A percentile compares a stretch with the other conserved stretches of the same genome.
phyloP scores from a whole-genome alignment of 345 rosid genomes.

The Anastatica hierochuntica region DNA sequence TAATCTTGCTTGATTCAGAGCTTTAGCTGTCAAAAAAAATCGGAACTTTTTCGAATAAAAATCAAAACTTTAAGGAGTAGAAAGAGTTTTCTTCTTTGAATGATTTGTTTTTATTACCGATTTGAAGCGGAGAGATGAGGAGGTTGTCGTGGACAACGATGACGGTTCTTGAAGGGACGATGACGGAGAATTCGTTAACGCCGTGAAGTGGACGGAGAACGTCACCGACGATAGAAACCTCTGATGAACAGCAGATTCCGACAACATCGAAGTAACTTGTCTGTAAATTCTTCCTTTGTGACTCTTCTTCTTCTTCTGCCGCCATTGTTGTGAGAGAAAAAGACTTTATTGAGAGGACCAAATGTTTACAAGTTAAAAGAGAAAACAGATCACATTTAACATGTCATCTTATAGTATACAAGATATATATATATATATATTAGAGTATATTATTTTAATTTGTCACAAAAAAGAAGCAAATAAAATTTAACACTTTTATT shows the following conservation, averaged over 20 bases:
- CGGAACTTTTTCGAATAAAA: too few species aligned
- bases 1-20: constrained; percentile 63
- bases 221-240: constrained; percentile 56
- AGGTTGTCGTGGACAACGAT: constrained; percentile 65
- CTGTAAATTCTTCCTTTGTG: constrained; percentile 35
- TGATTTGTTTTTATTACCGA: constrained; percentile 43
- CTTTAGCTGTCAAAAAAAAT: constrained; percentile 41
- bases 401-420: too few species aligned
- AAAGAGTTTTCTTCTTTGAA: neutral
- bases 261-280: constrained; percentile 79
- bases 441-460: too few species aligned
- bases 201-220: constrained; percentile 54
- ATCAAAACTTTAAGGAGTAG: too few species aligned
- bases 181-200: constrained; percentile 50
- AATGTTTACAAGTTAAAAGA: too few species aligned
- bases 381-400: too few species aligned
- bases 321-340: too few species aligned
- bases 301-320: too few species aligned
- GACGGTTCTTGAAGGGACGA: constrained; percentile 68
- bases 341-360: too few species aligned
- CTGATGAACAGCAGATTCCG: constrained; percentile 82
- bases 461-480: too few species aligned
- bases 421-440: too few species aligned
- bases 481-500: too few species aligned
- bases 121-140: constrained; percentile 57